Percentiles rank a stretch among this genome's conserved stretches.
These are phyloP conservation scores for Podila epigama DNA, from an alignment of 192 early-diverging fungal genomes.

Conservation along the genomic window DNA sequence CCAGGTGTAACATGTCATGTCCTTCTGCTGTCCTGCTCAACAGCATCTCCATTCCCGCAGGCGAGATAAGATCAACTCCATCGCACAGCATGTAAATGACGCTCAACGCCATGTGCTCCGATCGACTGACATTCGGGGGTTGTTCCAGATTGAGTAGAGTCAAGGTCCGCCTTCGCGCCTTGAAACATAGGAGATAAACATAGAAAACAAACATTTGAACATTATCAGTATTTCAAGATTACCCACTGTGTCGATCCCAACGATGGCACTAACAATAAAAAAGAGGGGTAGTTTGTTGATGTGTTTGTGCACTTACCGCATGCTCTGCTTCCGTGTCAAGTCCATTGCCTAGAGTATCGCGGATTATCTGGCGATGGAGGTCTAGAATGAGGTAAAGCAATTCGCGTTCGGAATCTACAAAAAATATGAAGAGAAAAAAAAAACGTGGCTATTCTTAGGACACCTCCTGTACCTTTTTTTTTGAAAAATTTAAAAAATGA, in stretches of 20 bases:
- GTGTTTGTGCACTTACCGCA: conserved; percentile 20
- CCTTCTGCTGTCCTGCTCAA: conserved; percentile 1
- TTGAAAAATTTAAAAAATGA: neutral
- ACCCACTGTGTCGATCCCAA: too few relatives aligned
- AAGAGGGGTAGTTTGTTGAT: too few relatives aligned
- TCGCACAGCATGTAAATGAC: conserved; percentile 46
- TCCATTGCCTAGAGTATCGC: neutral
- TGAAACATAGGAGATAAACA: neutral
- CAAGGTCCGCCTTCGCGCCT: conserved; percentile 23
- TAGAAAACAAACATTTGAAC: neutral
- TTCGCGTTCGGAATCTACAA: conserved; percentile 29
- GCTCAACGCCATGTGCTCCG: conserved; percentile 39
- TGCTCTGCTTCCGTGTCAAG: conserved; percentile 9
- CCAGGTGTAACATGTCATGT: conserved; percentile 34
- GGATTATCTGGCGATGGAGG: conserved; percentile 25
- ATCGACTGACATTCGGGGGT: conserved; percentile 19
- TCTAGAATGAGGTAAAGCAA: conserved; percentile 16
- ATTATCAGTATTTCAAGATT: neutral
- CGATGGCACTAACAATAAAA: too few relatives aligned
- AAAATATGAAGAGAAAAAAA: neutral
- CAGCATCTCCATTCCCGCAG: conserved; percentile 12
- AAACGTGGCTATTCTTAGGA: neutral
- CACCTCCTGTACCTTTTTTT: neutral
- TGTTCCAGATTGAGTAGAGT: conserved; percentile 20
- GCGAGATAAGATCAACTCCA: conserved; percentile 6